These are phyloP conservation scores for Microsporum canis DNA, from an alignment of 2,329 filamentous ascomycete species.

Conservation along the genomic window DNA sequence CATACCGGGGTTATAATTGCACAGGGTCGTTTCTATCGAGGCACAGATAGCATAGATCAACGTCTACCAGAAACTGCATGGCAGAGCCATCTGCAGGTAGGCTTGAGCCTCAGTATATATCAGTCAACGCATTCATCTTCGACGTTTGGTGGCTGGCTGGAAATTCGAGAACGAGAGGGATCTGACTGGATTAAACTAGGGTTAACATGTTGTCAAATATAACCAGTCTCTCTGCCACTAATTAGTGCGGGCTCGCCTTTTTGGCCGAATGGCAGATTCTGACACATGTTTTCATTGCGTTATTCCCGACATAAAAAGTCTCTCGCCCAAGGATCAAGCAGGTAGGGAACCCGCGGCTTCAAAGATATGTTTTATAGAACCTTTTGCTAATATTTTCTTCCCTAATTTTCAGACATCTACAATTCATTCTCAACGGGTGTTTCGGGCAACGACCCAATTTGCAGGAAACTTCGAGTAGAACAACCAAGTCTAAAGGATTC, in stretches of 20 bases:
- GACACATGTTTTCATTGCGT: conserved; percentile 2
- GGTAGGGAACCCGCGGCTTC: background rate
- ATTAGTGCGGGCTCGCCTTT: no score
- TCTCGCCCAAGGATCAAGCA: background rate
- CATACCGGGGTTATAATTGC: background rate
- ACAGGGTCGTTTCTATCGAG: background rate
- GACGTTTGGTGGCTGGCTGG: background rate
- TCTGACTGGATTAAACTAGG: background rate
- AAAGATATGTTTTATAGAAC: background rate
- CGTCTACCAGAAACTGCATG: background rate
- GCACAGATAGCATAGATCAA: background rate
- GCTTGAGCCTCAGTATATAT: background rate
- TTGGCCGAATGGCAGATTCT: no score
- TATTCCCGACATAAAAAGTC: background rate
- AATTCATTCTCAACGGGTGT: background rate
- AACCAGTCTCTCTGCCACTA: no score
- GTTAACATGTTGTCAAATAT: conserved; percentile 1
- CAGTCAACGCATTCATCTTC: background rate
- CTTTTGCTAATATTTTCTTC: background rate
- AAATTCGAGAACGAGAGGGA: background rate
- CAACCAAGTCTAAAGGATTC: background rate
- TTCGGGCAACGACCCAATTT: background rate
- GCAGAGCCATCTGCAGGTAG: background rate
- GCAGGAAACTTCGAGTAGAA: background rate
- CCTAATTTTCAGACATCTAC: background rate